Conservation (phyloP, 106 monocot genomes). For the Dioscorea zingiberensis region DNA sequence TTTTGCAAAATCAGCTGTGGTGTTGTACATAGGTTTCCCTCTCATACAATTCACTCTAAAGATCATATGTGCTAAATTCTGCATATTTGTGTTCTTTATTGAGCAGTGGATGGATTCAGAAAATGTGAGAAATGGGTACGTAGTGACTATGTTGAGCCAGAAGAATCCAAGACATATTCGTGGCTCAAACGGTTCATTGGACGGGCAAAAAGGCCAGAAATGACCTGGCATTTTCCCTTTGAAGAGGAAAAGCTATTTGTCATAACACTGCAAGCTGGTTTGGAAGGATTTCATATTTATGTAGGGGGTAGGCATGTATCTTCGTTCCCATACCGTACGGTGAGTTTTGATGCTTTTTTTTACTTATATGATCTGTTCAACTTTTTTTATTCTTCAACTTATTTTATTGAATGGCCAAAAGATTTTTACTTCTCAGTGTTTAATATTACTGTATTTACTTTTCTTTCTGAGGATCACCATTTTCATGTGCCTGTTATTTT, state of each 20-base stretch:
- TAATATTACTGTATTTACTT: too few relatives aligned
- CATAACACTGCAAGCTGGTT: constrained; percentile 78
- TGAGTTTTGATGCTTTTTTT: constrained; percentile 16
- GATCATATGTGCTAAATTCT: not conserved
- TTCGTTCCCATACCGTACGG: constrained; percentile 74
- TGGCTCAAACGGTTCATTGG: constrained; percentile 87
- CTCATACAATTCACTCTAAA: too few relatives aligned
- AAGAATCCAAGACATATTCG: constrained; percentile 69
- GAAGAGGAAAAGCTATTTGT: constrained; percentile 73
- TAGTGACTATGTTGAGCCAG: constrained; percentile 41
- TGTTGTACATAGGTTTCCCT: too few relatives aligned
- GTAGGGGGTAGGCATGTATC: constrained; percentile 76
- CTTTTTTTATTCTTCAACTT: not conserved
- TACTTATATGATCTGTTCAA: not conserved
- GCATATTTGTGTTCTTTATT: constrained; percentile 21
- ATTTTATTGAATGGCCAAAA: not conserved
- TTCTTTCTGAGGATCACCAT: too few relatives aligned
- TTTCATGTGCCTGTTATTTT: not conserved
- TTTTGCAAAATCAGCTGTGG: too few relatives aligned
- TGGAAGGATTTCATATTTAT: constrained; percentile 79
- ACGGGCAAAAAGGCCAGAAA: constrained; percentile 79
- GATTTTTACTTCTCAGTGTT: not conserved
- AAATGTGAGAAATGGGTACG: constrained; percentile 91
- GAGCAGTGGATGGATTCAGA: constrained; percentile 71
- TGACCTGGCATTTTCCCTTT: constrained; percentile 93